Evolutionary conservation across 805 yeast genomes (phyloP).

Genomic region (Torulaspora microellipsoides): DNA sequence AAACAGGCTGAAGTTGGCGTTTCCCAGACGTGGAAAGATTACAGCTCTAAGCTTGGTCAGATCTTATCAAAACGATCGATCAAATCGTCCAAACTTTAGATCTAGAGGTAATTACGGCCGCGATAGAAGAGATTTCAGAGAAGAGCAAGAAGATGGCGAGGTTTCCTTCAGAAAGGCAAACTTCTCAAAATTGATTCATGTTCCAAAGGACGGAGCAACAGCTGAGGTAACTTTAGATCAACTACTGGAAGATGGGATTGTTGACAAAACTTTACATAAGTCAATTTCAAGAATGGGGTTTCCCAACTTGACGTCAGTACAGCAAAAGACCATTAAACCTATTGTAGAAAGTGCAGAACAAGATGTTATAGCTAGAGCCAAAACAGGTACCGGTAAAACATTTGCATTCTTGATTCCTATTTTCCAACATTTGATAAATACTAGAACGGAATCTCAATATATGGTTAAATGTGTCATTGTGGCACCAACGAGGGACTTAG

Average conservation of each 20-base stretch:
- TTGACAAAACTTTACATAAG: conserved; percentile 29
- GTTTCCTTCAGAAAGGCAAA: conserved; percentile 11
- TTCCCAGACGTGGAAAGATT: neutral
- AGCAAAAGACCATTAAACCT: conserved; percentile 56
- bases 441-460: conserved; percentile 28
- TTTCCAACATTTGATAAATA: conserved; percentile 48
- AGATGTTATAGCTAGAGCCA: conserved; percentile 74
- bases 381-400: conserved; percentile 95
- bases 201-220: conserved; percentile 16
- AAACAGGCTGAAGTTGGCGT: neutral
- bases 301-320: conserved; percentile 61
- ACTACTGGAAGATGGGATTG: conserved; percentile 28
- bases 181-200: conserved; percentile 19
- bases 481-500: conserved; percentile 90
- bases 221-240: conserved; percentile 27
- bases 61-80: conserved; percentile 9
- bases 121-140: conserved; percentile 4
- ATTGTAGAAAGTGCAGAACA: conserved; percentile 43
- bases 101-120: conserved; percentile 5
- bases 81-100: conserved; percentile 2
- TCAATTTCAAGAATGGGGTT: conserved; percentile 45
- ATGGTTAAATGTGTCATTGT: conserved; percentile 61
- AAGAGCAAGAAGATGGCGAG: conserved; percentile 11
- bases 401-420: conserved; percentile 83
- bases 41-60: neutral